These are phyloP conservation scores for Syzygium syzygioides DNA, from an alignment of 441 rosid genomes.

Conservation along the genomic window DNA sequence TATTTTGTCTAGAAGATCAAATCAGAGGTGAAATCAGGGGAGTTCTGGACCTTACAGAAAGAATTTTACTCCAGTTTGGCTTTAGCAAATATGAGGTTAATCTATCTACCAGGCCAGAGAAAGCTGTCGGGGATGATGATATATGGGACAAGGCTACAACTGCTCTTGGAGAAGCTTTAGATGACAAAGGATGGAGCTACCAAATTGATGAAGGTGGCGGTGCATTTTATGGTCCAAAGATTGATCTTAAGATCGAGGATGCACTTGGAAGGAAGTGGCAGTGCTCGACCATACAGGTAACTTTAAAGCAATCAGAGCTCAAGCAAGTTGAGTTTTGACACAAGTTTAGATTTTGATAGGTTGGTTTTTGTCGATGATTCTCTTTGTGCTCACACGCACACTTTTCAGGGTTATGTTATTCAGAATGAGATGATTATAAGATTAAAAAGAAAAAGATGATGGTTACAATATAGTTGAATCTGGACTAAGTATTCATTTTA, in stretches of 20 bases:
- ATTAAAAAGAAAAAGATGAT: not conserved
- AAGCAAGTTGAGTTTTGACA: not conserved
- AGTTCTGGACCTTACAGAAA: constrained; percentile 85
- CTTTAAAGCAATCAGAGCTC: not conserved
- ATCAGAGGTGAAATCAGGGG: constrained; percentile 89
- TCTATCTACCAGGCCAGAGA: constrained; percentile 89
- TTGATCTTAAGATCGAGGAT: constrained; percentile 92
- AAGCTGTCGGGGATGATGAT: constrained; percentile 76
- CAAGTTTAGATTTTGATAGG: not conserved
- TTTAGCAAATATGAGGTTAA: constrained; percentile 77
- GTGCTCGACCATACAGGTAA: constrained; percentile 92
- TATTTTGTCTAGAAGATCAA: constrained; percentile 92
- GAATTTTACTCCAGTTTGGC: constrained; percentile 72
- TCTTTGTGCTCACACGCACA: not conserved
- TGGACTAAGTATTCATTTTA: not conserved
- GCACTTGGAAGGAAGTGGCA: constrained; percentile 98
- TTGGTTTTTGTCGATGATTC: not conserved
- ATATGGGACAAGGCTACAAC: constrained; percentile 86
- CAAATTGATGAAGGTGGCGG: constrained; percentile 97
- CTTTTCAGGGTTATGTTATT: not conserved
- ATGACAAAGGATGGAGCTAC: constrained; percentile 88
- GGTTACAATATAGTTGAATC: not conserved
- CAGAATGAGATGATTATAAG: not conserved
- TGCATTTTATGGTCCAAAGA: constrained; percentile 95
- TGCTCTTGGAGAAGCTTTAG: constrained; percentile 79